Evolutionary conservation across 176 grass and related monocot species (phyloP).

Genomic region (Otatea glauca): DNA sequence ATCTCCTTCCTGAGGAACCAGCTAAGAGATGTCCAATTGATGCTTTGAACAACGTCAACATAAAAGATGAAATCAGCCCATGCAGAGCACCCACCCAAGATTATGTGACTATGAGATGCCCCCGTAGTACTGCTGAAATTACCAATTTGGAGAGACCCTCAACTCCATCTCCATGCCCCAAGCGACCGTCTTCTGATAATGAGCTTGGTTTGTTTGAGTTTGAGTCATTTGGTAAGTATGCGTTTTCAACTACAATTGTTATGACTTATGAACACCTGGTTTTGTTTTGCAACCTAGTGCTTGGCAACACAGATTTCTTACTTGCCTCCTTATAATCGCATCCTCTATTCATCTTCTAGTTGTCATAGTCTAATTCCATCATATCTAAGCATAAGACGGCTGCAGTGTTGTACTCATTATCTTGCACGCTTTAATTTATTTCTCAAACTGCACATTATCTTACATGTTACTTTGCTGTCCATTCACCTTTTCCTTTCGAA

Average conservation of each 20-base stretch:
- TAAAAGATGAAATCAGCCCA: conserved; percentile 35
- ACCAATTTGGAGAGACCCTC: conserved; percentile 38
- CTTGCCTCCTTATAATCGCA: not conserved
- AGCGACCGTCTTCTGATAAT: not conserved
- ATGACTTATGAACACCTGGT: not conserved
- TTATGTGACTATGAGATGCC: not conserved
- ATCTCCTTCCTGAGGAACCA: conserved; percentile 22
- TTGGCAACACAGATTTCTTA: not conserved
- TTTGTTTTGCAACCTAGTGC: conserved; percentile 4
- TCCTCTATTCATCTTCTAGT: not conserved
- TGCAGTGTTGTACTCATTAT: not conserved
- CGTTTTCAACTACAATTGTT: conserved; percentile 14
- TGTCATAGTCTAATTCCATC: not conserved
- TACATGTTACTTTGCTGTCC: not conserved
- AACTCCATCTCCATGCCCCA: conserved; percentile 39
- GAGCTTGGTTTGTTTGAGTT: conserved; percentile 27
- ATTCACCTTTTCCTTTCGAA: not conserved
- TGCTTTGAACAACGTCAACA: conserved; percentile 15
- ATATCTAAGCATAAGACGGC: conserved; percentile 8
- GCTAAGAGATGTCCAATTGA: conserved; percentile 23
- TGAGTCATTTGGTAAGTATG: conserved; percentile 49
- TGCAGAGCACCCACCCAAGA: conserved; percentile 26
- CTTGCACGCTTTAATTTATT: not conserved
- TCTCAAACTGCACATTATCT: not conserved
- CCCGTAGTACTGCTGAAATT: conserved; percentile 2